Percentiles rank a stretch among this genome's conserved stretches.
Evolutionary conservation across 2,329 filamentous ascomycete species (phyloP).

Genomic region (Phialocephala sp.): DNA sequence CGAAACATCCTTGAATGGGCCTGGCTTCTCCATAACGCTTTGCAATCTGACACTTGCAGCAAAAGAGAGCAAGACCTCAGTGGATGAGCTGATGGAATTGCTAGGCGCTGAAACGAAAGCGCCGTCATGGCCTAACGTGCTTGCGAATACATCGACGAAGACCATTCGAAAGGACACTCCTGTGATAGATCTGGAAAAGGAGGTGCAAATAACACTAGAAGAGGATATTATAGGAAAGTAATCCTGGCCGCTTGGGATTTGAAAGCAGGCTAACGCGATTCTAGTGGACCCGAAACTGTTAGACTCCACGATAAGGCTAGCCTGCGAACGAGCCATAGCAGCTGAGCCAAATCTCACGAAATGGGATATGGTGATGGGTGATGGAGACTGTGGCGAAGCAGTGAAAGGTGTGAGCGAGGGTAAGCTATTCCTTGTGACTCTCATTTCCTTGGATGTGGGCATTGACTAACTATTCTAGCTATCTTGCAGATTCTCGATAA

Average conservation of each 20-base stretch:
- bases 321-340: slow-evolving; percentile 45
- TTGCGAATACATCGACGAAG: slow-evolving; percentile 37
- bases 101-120: slow-evolving; percentile 57
- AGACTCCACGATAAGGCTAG: slow-evolving; percentile 38
- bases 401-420: slow-evolving; percentile 39
- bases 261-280: slow-evolving; percentile 11
- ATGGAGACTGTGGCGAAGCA: slow-evolving; percentile 45
- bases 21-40: slow-evolving; percentile 60
- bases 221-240: slow-evolving; percentile 34
- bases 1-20: slow-evolving; percentile 60
- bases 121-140: slow-evolving; percentile 38
- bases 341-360: slow-evolving; percentile 58
- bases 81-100: slow-evolving; percentile 51
- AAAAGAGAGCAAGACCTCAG: slow-evolving; percentile 32
- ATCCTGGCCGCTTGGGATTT: background rate
- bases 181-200: slow-evolving; percentile 32
- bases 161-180: slow-evolving; percentile 14
- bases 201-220: slow-evolving; percentile 22
- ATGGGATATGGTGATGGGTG: slow-evolving; percentile 51
- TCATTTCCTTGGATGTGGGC: background rate
- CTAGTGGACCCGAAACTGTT: slow-evolving; percentile 41
- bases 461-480: slow-evolving; percentile 25
- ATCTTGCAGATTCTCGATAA: slow-evolving; percentile 41
- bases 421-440: slow-evolving; percentile 1
- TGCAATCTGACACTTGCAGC: slow-evolving; percentile 53